phyloP scores from a whole-genome alignment of 2,329 filamentous ascomycete genomes.

The Colletotrichum viniferum region DNA sequence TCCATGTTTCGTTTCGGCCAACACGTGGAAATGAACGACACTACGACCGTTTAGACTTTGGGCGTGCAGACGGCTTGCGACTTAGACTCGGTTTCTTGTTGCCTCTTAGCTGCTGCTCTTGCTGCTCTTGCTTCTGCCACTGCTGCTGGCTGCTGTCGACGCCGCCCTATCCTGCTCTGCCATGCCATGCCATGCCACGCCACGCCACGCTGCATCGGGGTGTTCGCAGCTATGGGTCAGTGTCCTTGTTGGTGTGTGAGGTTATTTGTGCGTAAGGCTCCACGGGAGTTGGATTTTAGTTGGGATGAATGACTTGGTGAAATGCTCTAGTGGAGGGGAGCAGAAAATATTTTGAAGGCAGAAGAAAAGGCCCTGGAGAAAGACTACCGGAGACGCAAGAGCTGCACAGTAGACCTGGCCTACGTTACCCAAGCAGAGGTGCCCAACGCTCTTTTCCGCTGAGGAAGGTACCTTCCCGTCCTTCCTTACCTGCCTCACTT shows the following conservation, averaged over 20 bases:
- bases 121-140: not conserved
- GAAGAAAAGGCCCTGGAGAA: not conserved
- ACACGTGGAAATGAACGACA: constrained; percentile 11
- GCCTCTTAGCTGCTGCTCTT: not conserved
- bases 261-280: not conserved
- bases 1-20: constrained; percentile 1
- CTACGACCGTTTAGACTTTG: not conserved
- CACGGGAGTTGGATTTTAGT: not conserved
- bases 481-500: not conserved
- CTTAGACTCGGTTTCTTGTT: not conserved
- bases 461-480: not conserved
- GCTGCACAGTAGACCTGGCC: not conserved
- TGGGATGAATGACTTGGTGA: constrained; percentile 17
- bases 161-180: not conserved
- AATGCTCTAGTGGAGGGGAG: not conserved
- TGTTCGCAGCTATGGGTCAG: not conserved
- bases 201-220: constrained; percentile 10
- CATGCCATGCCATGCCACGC: not conserved
- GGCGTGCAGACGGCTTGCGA: constrained; percentile 1
- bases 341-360: not conserved
- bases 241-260: not conserved
- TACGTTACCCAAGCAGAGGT: not conserved
- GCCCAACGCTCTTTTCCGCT: not conserved
- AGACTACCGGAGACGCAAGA: not conserved
- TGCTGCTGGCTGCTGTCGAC: not conserved